Percentiles rank a stretch among this genome's conserved stretches.
These are phyloP conservation scores for Tetracentron sinense DNA, from an alignment of 164 flowering plant genomes.

Conservation along the genomic window DNA sequence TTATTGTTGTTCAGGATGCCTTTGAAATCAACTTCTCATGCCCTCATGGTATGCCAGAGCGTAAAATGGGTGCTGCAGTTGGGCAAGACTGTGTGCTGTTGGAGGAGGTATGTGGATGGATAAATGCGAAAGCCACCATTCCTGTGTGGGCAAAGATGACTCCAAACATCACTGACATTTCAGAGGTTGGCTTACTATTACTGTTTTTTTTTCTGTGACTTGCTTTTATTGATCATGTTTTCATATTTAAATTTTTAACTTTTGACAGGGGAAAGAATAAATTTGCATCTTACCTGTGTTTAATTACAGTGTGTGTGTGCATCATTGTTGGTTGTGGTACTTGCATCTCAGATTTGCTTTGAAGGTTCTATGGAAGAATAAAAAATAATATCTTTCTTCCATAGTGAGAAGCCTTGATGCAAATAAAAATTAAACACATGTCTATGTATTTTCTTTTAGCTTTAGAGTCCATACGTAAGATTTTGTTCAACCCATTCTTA, in stretches of 20 bases:
- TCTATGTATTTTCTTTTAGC: too few relatives aligned
- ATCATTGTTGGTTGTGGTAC: too few relatives aligned
- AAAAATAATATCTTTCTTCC: too few relatives aligned
- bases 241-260: not conserved
- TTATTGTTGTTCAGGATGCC: slow-evolving; percentile 64
- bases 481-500: too few relatives aligned
- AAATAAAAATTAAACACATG: too few relatives aligned
- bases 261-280: not conserved
- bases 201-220: not conserved
- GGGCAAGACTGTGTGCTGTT: slow-evolving; percentile 88
- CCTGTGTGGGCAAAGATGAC: slow-evolving; percentile 99
- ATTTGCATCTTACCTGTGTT: too few relatives aligned
- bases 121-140: slow-evolving; percentile 91
- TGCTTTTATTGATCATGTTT: not conserved
- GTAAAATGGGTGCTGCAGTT: slow-evolving; percentile 99
- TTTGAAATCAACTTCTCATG: slow-evolving; percentile 94
- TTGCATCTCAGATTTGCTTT: too few relatives aligned
- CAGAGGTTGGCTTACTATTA: slow-evolving; percentile 49
- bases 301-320: too few relatives aligned
- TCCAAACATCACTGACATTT: slow-evolving; percentile 91
- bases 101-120: slow-evolving; percentile 96
- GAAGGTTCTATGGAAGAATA: too few relatives aligned
- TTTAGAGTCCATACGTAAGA: too few relatives aligned
- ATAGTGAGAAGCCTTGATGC: too few relatives aligned
- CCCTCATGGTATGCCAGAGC: slow-evolving; percentile 99